phyloP scores from a whole-genome alignment of 169 alveolate species.

The Plasmodium chabaudi region DNA sequence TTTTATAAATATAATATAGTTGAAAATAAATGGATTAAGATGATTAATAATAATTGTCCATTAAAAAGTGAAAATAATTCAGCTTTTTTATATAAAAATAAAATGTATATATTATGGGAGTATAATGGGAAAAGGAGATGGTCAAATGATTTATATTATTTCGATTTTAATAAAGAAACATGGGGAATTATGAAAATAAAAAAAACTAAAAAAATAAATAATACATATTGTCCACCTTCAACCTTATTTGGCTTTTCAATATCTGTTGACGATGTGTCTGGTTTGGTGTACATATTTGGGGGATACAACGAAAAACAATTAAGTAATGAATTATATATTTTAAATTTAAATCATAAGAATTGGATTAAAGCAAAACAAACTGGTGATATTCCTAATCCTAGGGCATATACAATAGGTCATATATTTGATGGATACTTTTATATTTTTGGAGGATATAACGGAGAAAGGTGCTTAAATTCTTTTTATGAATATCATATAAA shows the following conservation, averaged over 20 bases:
- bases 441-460: conserved; percentile 50
- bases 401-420: conserved; percentile 33
- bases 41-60: conserved; percentile 12
- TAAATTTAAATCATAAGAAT: conserved; percentile 10
- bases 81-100: conserved; percentile 38
- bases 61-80: conserved; percentile 41
- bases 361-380: conserved; percentile 37
- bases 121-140: conserved; percentile 43
- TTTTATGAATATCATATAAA: conserved; percentile 46
- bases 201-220: conserved; percentile 6
- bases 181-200: conserved; percentile 27
- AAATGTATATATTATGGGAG: conserved; percentile 51
- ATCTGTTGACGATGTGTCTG: conserved; percentile 21
- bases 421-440: conserved; percentile 47
- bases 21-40: conserved; percentile 42
- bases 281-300: conserved; percentile 22
- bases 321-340: conserved; percentile 37
- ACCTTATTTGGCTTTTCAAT: conserved; percentile 29
- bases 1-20: conserved; percentile 44
- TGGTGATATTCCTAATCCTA: conserved; percentile 44
- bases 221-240: conserved; percentile 14
- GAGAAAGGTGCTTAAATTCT: conserved; percentile 11
- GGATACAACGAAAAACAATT: conserved; percentile 34
- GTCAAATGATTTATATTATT: conserved; percentile 43
- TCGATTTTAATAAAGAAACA: conserved; percentile 12